Conservation (phyloP, 257 asterid species). For the Nicotiana attenuata region DNA sequence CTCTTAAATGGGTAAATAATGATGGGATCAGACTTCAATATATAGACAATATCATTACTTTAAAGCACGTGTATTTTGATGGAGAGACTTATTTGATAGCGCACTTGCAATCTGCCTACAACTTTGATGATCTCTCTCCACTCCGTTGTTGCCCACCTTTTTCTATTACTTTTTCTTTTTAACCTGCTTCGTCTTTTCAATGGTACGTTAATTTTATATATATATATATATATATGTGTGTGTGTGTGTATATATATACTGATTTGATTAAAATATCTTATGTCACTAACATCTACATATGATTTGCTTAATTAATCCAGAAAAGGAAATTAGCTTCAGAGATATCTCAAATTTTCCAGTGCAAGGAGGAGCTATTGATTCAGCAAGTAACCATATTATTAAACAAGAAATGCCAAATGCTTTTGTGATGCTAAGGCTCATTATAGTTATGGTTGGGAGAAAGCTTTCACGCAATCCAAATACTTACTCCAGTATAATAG, state of each 20-base stretch:
- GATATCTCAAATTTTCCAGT: constrained; percentile 36
- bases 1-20: background rate
- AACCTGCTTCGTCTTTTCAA: background rate
- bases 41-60: constrained; percentile 31
- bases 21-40: constrained; percentile 5
- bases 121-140: constrained; percentile 22
- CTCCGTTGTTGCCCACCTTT: constrained; percentile 14
- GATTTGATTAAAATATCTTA: background rate
- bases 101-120: constrained; percentile 21
- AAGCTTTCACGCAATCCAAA: constrained; percentile 77
- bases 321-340: constrained; percentile 68
- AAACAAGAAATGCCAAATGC: constrained; percentile 62
- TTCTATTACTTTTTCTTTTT: background rate
- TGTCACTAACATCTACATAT: background rate
- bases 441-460: constrained; percentile 54
- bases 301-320: constrained; percentile 22
- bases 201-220: no score
- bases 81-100: constrained; percentile 19
- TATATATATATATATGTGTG: no score
- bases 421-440: constrained; percentile 46
- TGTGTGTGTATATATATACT: no score
- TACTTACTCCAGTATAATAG: constrained; percentile 62
- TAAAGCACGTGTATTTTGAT: constrained; percentile 46
- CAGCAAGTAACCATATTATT: background rate
- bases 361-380: constrained; percentile 20